Evolutionary conservation across 805 yeast species (phyloP), one percentile per base, ranked within the genome.

Genomic region (Hanseniaspora hatyaiensis): DNA sequence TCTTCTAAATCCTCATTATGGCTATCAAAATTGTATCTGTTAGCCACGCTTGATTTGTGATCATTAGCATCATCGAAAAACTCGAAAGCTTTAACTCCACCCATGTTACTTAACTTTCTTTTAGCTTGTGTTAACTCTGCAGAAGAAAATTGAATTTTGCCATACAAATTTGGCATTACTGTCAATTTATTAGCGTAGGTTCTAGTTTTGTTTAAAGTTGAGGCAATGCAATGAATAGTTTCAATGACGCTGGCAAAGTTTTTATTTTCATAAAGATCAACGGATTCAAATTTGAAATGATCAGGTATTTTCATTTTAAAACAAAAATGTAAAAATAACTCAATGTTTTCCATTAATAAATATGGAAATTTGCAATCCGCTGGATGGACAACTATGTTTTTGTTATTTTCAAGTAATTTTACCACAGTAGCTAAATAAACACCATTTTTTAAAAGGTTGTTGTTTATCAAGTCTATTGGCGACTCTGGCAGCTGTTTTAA

Each of bases 241-340:
- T 86, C 87, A 59, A 92, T 82, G 22, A 92, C 97, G 59, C 85
- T 88, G 13, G 97, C 97, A 18, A 88, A 74, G 59, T 89, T 83
- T 57, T 86, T 88, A 58, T 81, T 80, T 59, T 92, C 96, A 64
- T 87, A 92, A 31, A 92, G 69, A 63, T 92, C 98, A 3, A 95
- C 87, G 50, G 88, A 73, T 60, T 89, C 98, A 60, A 92, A 92
- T 41, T 82, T 73, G 61, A 88, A 92, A 47, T 87, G 71, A 49
- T 84, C 88, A 0, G 97, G 98, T 54, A 92, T 77, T 23, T 75
- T 78, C 51, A 86, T 71, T 50, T 68, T 74, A 49, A 75, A 80
- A 26, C 86, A 67, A 49, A 89, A 74, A 18, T 72, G 68, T 60
- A 89, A 80, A 61, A 89, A 88, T 19, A 78, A 70, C 56, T 86